A percentile compares a stretch with the other conserved stretches of the same genome.
Evolutionary conservation across 805 yeast genomes (phyloP).

Genomic region (Cyberlindnera meyerae): DNA sequence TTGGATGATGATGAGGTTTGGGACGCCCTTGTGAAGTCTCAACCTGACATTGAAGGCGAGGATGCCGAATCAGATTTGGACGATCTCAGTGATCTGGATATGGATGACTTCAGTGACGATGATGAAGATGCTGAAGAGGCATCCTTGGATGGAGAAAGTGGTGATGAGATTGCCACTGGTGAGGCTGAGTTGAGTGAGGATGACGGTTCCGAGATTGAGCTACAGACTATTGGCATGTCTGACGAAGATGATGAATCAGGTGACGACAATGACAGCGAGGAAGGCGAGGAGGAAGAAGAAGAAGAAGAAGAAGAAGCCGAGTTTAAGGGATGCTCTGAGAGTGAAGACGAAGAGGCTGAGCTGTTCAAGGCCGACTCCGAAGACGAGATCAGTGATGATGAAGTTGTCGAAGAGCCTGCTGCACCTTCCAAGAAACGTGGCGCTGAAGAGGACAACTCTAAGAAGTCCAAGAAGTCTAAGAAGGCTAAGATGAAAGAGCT

Average conservation of each 20-base stretch:
- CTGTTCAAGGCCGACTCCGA: slow-evolving; percentile 32
- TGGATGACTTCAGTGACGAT: slow-evolving; percentile 32
- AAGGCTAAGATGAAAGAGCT: slow-evolving; percentile 57
- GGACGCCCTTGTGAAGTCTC: slow-evolving; percentile 71
- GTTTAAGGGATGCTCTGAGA: slow-evolving; percentile 31
- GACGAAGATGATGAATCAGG: slow-evolving; percentile 29
- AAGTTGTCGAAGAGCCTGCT: slow-evolving; percentile 23
- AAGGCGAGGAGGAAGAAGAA: slow-evolving; percentile 30
- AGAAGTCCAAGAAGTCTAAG: slow-evolving; percentile 31
- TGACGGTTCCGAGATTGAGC: slow-evolving; percentile 10
- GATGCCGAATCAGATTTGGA: slow-evolving; percentile 25
- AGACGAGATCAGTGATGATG: slow-evolving; percentile 35
- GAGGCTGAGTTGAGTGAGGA: slow-evolving; percentile 21
- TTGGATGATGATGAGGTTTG: slow-evolving; percentile 71
- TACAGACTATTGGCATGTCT: too few relatives aligned
- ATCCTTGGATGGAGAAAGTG: too few relatives aligned
- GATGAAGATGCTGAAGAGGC: slow-evolving; percentile 33
- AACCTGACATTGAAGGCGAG: slow-evolving; percentile 64
- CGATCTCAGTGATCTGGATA: slow-evolving; percentile 62
- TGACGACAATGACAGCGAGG: too few relatives aligned
- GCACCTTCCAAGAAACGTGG: slow-evolving; percentile 28
- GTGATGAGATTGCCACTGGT: too few relatives aligned
- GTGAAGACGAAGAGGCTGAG: slow-evolving; percentile 34
- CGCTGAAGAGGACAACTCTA: slow-evolving; percentile 16
- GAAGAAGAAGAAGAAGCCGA: slow-evolving; percentile 20